These are phyloP conservation scores for Tanozyma kutaoensis DNA, from an alignment of 805 yeast species.

Conservation along the genomic window DNA sequence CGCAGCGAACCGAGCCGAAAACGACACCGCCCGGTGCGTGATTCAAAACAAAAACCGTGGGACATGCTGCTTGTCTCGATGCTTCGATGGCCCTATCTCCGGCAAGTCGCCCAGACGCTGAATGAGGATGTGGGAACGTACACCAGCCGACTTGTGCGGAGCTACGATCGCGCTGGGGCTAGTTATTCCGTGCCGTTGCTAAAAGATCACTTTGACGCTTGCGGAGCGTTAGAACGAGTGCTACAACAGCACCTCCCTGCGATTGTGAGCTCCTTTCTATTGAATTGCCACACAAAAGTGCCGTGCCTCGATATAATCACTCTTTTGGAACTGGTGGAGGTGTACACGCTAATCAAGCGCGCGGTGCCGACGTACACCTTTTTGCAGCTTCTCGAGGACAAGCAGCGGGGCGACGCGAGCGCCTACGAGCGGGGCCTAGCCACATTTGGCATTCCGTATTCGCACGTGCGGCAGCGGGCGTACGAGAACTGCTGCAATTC, in stretches of 20 bases:
- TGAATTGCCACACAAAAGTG: conserved; percentile 18
- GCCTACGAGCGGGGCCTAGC: conserved; percentile 1
- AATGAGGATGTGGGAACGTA: conserved; percentile 3
- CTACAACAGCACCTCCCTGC: conserved; percentile 9
- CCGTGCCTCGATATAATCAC: conserved; percentile 17
- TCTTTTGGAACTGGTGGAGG: conserved; percentile 16
- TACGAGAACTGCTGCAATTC: conserved; percentile 9
- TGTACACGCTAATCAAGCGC: conserved; percentile 9
- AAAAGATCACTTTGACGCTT: conserved; percentile 4
- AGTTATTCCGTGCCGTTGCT: conserved; percentile 1
- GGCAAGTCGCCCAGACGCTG: conserved; percentile 3
- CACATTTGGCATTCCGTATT: conserved; percentile 6
- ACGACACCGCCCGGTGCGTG: too few relatives aligned
- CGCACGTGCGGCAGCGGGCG: conserved; percentile 7
- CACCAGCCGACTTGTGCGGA: conserved; percentile 1
- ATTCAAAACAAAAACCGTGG: conserved; percentile 15
- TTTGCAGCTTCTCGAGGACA: conserved; percentile 5
- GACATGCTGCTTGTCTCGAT: conserved; percentile 19
- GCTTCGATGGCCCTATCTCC: conserved; percentile 15
- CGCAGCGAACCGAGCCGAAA: too few relatives aligned
- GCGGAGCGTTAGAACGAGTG: neutral
- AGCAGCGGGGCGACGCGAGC: conserved; percentile 1
- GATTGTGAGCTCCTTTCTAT: conserved; percentile 15
- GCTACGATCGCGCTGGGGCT: conserved; percentile 1
- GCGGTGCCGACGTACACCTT: conserved; percentile 10